These are phyloP conservation scores for Epichloe scottii DNA, from an alignment of 2,329 filamentous ascomycete genomes.

Conservation along the genomic window DNA sequence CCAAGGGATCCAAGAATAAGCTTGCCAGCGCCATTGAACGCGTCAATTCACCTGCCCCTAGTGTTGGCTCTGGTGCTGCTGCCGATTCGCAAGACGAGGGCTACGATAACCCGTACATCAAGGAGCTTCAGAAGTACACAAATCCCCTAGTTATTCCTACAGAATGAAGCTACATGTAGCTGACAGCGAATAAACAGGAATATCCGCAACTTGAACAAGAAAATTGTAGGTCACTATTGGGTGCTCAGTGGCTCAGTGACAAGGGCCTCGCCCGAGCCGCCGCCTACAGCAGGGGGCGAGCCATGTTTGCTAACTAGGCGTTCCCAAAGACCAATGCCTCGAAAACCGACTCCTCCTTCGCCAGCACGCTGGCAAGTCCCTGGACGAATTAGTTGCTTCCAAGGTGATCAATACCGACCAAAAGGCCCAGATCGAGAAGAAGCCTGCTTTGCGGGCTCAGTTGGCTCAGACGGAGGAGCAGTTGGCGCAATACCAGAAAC, in stretches of 20 bases:
- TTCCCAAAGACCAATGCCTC: constrained; percentile 49
- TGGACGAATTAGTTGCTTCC: constrained; percentile 58
- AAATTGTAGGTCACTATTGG: constrained; percentile 55
- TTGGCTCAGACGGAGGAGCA: constrained; percentile 62
- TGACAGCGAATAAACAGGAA: constrained; percentile 39
- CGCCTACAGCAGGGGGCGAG: constrained; percentile 17
- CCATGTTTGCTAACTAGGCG: background rate
- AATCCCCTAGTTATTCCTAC: constrained; percentile 17
- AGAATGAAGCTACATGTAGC: background rate
- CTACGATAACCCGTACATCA: constrained; percentile 67
- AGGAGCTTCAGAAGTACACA: constrained; percentile 74
- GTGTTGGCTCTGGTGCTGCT: constrained; percentile 30
- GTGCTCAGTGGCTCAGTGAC: background rate
- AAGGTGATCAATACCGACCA: constrained; percentile 74
- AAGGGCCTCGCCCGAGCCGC: background rate
- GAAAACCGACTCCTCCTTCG: constrained; percentile 60
- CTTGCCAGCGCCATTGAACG: constrained; percentile 36
- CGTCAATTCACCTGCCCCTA: constrained; percentile 42
- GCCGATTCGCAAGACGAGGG: constrained; percentile 47
- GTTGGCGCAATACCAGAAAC: constrained; percentile 59
- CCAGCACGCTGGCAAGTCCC: constrained; percentile 55
- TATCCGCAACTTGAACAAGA: constrained; percentile 88
- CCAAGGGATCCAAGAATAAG: constrained; percentile 61
- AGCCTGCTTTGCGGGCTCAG: constrained; percentile 57
- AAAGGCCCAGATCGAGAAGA: constrained; percentile 65